Conservation (phyloP, 1,284 basidiomycete species). For the Athelia psychrophila region DNA sequence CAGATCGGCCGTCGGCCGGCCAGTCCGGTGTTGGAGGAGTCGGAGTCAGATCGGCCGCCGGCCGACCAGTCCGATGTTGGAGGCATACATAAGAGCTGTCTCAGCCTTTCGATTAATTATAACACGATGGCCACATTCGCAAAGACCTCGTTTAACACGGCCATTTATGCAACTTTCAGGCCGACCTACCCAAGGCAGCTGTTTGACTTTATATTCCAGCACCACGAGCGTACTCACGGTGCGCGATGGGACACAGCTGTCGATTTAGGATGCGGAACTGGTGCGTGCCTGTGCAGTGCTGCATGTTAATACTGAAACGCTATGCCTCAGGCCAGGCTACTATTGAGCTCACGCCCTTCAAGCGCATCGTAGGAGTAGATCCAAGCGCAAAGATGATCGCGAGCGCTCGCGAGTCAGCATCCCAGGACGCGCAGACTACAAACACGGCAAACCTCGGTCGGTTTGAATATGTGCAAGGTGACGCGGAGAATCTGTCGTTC, state of each 20-base stretch:
- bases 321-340: constrained; percentile 61
- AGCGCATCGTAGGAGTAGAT: constrained; percentile 66
- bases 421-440: constrained; percentile 44
- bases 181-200: constrained; percentile 68
- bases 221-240: constrained; percentile 40
- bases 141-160: constrained; percentile 58
- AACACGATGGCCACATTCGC: constrained; percentile 64
- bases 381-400: constrained; percentile 74
- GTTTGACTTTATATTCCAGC: constrained; percentile 59
- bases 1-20: no score
- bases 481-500: not conserved
- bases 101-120: not conserved
- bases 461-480: constrained; percentile 44
- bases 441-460: constrained; percentile 50
- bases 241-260: constrained; percentile 57
- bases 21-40: no score
- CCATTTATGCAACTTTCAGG: constrained; percentile 61
- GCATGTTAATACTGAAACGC: constrained; percentile 3
- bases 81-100: not conserved
- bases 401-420: constrained; percentile 48
- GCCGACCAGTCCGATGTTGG: not conserved
- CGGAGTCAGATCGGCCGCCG: not conserved
- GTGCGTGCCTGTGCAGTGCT: constrained; percentile 30
- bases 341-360: constrained; percentile 57
- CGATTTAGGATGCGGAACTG: constrained; percentile 85